Percentiles rank a stretch among this genome's conserved stretches.
phyloP scores from a whole-genome alignment of 2,329 filamentous ascomycete genomes.

The Dryadomyces quercus-mongolicae region DNA sequence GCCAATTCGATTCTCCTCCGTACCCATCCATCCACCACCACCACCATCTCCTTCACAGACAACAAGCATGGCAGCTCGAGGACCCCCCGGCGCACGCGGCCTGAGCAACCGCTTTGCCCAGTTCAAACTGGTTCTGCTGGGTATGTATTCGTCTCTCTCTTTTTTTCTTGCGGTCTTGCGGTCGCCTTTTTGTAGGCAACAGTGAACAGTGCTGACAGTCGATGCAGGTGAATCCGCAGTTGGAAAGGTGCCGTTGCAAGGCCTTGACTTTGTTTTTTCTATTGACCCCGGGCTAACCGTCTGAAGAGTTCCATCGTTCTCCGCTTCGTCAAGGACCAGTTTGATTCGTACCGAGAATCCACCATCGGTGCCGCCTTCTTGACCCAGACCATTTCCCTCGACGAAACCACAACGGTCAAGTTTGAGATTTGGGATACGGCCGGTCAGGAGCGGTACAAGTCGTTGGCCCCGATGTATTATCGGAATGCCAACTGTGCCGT shows the following conservation, averaged over 20 bases:
- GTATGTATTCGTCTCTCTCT: conserved; percentile 53
- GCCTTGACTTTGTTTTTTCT: not conserved
- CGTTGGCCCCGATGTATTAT: conserved; percentile 98
- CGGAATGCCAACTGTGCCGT: conserved; percentile 98
- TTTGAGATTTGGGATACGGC: conserved; percentile 99
- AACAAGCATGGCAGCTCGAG: conserved; percentile 73
- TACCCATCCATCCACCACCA: not conserved
- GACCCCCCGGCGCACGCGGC: conserved; percentile 47
- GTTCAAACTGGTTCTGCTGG: conserved; percentile 95
- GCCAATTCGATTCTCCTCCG: not conserved
- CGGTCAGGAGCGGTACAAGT: conserved; percentile 98
- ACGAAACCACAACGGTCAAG: conserved; percentile 97
- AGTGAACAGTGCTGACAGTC: not conserved
- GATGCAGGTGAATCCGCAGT: conserved; percentile 85
- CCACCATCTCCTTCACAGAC: conserved; percentile 6
- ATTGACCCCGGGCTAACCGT: conserved; percentile 14
- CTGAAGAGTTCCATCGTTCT: conserved; percentile 92
- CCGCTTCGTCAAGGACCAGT: conserved; percentile 99
- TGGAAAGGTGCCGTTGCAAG: conserved; percentile 60
- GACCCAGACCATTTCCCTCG: conserved; percentile 95
- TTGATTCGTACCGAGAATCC: conserved; percentile 92
- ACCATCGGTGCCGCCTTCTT: conserved; percentile 98
- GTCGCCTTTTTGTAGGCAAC: not conserved
- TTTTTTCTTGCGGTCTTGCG: conserved; percentile 6
- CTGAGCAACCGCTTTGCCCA: conserved; percentile 85